Percentiles rank a stretch among this genome's conserved stretches.
Evolutionary conservation across 2,329 filamentous ascomycete species (phyloP).

Genomic region (Fusarium fracticaudum): DNA sequence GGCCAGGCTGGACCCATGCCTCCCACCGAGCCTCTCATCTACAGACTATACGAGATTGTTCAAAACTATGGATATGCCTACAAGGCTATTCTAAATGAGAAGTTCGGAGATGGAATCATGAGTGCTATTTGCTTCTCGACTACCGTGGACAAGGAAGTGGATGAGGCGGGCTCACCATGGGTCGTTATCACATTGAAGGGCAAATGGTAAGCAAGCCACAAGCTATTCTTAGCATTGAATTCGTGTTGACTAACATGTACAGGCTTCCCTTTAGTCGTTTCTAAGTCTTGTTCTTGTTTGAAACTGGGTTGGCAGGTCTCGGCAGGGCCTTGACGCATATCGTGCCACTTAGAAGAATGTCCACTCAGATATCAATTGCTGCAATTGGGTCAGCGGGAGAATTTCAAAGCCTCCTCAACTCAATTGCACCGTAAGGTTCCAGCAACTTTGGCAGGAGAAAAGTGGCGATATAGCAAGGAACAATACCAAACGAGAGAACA

Average conservation of each 20-base stretch:
- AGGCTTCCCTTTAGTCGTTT: conserved; percentile 50
- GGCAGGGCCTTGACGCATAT: background rate
- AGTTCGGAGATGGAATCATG: conserved; percentile 96
- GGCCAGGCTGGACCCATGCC: conserved; percentile 66
- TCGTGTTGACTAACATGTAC: background rate
- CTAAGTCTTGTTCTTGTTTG: conserved; percentile 19
- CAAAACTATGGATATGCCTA: conserved; percentile 98
- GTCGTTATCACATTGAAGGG: conserved; percentile 84
- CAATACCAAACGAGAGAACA: conserved; percentile 44
- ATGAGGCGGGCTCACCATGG: conserved; percentile 83
- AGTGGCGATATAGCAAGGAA: conserved; percentile 12
- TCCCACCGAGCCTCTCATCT: conserved; percentile 66
- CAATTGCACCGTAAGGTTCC: background rate
- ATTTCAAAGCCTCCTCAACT: background rate
- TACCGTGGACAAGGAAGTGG: conserved; percentile 92
- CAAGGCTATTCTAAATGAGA: conserved; percentile 95
- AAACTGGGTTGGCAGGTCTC: background rate
- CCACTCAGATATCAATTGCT: background rate
- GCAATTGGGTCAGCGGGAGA: background rate
- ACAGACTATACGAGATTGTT: conserved; percentile 91
- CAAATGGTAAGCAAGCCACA: conserved; percentile 75
- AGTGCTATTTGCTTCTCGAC: conserved; percentile 92
- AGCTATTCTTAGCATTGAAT: background rate
- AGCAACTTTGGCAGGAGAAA: background rate
- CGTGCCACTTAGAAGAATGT: background rate